phyloP scores from a whole-genome alignment of 2,329 filamentous ascomycete genomes.

The Pestalotiopsis sp. region DNA sequence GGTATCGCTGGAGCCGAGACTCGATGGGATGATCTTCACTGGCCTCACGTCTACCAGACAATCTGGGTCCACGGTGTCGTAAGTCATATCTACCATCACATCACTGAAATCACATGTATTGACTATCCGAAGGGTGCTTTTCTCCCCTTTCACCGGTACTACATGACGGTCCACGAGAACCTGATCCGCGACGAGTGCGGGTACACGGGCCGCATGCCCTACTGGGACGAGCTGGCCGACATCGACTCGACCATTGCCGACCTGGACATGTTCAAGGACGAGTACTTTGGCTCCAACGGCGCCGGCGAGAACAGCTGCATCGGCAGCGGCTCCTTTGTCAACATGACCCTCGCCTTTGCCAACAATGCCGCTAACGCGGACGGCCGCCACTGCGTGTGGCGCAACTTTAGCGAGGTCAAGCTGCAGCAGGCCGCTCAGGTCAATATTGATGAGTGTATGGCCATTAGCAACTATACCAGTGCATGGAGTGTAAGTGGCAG shows the following conservation, averaged over 20 bases:
- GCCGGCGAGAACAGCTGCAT: background rate
- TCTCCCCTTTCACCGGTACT: conserved; percentile 20
- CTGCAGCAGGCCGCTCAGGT: background rate
- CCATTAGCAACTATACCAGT: conserved; percentile 13
- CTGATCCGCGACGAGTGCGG: conserved; percentile 20
- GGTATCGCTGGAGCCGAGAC: background rate
- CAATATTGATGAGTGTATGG: conserved; percentile 15
- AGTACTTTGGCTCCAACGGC: conserved; percentile 7
- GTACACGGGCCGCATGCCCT: conserved; percentile 18
- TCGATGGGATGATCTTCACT: conserved; percentile 11
- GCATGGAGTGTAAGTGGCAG: conserved; percentile 17
- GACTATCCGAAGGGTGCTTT: conserved; percentile 22
- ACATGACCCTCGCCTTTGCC: conserved; percentile 3
- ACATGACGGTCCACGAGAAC: conserved; percentile 16
- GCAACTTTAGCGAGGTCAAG: background rate
- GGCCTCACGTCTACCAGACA: conserved; percentile 4
- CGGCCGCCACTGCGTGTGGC: background rate
- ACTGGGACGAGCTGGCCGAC: conserved; percentile 10
- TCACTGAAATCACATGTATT: background rate
- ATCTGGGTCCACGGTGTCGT: conserved; percentile 5
- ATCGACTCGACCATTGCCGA: background rate
- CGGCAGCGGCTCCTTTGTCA: conserved; percentile 4
- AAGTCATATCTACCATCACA: background rate
- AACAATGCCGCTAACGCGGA: background rate
- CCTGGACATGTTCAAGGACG: conserved; percentile 1